These are phyloP conservation scores for Phanerodontia chrysosporium DNA, from an alignment of 768 basidiomycete species.

Conservation along the genomic window DNA sequence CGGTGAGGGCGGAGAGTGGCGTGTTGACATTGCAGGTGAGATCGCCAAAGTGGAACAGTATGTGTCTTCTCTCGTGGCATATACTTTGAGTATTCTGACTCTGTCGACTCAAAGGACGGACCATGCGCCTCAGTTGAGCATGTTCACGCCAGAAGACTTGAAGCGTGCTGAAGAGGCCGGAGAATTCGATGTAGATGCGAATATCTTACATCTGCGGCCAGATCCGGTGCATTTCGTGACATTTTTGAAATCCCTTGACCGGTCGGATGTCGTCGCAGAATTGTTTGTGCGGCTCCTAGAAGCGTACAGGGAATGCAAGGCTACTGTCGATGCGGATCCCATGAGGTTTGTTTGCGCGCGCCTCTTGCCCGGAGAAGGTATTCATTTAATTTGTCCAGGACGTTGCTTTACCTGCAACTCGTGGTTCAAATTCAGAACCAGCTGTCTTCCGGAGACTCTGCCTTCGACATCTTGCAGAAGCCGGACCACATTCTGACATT, in stretches of 20 bases:
- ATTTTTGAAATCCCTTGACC: slow-evolving; percentile 60
- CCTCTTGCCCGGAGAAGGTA: too few relatives aligned
- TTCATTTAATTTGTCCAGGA: slow-evolving; percentile 35
- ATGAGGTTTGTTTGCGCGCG: slow-evolving; percentile 53
- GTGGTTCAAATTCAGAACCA: slow-evolving; percentile 78
- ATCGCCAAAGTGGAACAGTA: slow-evolving; percentile 42
- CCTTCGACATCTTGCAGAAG: slow-evolving; percentile 55
- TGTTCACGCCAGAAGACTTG: slow-evolving; percentile 52
- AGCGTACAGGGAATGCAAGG: slow-evolving; percentile 48
- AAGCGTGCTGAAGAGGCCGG: slow-evolving; percentile 35
- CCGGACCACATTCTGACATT: slow-evolving; percentile 79
- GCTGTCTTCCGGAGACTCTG: slow-evolving; percentile 48
- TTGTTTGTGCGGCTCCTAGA: slow-evolving; percentile 75
- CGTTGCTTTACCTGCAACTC: slow-evolving; percentile 73
- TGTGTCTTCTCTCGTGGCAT: too few relatives aligned
- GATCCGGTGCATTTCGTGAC: slow-evolving; percentile 67
- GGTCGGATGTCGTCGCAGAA: slow-evolving; percentile 65
- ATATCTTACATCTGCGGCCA: slow-evolving; percentile 66
- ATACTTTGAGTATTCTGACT: too few relatives aligned
- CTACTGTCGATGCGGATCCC: slow-evolving; percentile 40
- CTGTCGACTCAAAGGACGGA: too few relatives aligned
- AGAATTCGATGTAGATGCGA: slow-evolving; percentile 45
- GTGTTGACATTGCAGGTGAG: slow-evolving; percentile 50
- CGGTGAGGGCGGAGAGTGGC: slow-evolving; percentile 50
- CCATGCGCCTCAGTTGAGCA: slow-evolving; percentile 21